Conservation (phyloP, 257 asterid genomes). For the Solanum pinnatisectum region DNA sequence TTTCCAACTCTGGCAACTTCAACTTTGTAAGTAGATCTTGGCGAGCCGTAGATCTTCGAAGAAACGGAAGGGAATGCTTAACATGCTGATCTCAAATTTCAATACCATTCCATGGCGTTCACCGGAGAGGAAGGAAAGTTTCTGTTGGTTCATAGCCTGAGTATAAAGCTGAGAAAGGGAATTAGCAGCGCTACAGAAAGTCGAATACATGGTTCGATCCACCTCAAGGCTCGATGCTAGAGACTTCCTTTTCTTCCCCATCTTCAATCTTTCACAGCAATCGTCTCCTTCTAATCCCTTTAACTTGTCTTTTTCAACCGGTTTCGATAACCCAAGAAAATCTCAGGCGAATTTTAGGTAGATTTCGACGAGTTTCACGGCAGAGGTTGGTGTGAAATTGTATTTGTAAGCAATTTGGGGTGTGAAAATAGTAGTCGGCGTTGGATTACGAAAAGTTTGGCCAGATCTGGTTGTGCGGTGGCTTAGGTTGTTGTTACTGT, state of each 20-base stretch:
- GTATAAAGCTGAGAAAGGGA: conserved; percentile 88
- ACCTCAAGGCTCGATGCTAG: conserved; percentile 77
- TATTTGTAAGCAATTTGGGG: not conserved
- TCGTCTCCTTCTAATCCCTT: not conserved
- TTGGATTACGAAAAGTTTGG: not conserved
- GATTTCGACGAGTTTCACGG: not conserved
- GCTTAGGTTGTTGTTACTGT: no score
- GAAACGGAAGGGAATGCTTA: no score
- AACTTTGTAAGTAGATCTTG: no score
- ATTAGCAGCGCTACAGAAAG: conserved; percentile 85
- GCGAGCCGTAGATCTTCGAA: no score
- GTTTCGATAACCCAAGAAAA: not conserved
- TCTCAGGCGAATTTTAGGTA: not conserved
- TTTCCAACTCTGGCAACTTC: no score
- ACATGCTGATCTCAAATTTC: no score
- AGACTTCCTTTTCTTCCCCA: conserved; percentile 94
- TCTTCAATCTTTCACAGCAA: not conserved
- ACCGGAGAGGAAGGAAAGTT: conserved; percentile 85
- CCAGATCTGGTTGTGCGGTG: no score
- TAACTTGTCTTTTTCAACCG: not conserved
- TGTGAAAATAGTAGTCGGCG: not conserved
- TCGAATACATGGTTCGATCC: conserved; percentile 85
- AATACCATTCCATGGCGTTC: conserved; percentile 75
- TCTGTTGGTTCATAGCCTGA: conserved; percentile 84
- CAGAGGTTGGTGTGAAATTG: not conserved